Conservation (phyloP, 78 protist species). For the Cyanophora paradoxa region DNA sequence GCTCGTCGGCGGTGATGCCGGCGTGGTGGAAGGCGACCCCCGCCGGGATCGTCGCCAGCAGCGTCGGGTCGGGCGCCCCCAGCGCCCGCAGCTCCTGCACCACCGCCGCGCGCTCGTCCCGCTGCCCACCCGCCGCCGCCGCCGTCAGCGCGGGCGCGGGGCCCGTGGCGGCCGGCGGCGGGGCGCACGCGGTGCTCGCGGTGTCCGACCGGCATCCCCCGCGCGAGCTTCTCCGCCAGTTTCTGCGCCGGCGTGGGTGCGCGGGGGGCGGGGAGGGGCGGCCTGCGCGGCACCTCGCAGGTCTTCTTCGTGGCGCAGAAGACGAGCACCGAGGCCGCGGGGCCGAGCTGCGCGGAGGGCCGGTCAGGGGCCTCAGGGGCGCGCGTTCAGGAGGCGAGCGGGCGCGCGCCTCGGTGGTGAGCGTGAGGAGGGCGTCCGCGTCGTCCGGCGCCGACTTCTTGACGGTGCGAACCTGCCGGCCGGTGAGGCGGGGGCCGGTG, state of each 20-base stretch:
- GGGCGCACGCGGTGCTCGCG: not conserved
- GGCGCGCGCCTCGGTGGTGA: too few species aligned
- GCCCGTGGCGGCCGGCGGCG: not conserved
- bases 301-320: constrained; percentile 23
- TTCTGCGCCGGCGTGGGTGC: not conserved
- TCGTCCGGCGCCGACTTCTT: too few species aligned
- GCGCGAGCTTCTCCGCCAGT: not conserved
- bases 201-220: not conserved
- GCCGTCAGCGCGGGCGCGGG: not conserved
- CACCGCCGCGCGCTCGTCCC: not conserved
- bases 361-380: too few species aligned
- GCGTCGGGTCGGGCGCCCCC: not conserved
- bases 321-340: constrained; percentile 13
- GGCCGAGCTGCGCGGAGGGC: too few species aligned
- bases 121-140: not conserved
- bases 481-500: too few species aligned
- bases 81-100: not conserved
- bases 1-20: constrained; percentile 2
- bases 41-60: not conserved
- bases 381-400: too few species aligned
- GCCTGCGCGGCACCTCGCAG: constrained; percentile 17
- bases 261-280: not conserved
- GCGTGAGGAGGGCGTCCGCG: too few species aligned
- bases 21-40: constrained; percentile 46
- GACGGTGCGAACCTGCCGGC: too few species aligned